Evolutionary conservation across 1,284 basidiomycete genomes (phyloP).

Genomic region (Takashimella koratensis): DNA sequence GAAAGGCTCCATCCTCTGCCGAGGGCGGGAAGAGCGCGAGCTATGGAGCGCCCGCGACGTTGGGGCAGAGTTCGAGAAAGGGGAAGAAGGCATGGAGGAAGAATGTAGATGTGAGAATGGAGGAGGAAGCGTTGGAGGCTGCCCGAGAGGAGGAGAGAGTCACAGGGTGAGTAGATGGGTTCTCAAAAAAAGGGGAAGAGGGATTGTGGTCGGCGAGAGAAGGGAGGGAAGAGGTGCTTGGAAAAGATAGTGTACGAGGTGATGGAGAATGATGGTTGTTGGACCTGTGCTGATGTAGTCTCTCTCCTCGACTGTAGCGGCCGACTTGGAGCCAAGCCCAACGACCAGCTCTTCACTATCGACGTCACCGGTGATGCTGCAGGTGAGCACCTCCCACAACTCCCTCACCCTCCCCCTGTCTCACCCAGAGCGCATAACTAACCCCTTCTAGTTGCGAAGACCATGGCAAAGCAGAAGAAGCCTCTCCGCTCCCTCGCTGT

Average conservation of each 20-base stretch:
- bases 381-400: no score
- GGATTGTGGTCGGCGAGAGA: neutral
- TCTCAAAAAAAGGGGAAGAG: conserved; percentile 42
- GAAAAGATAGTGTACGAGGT: neutral
- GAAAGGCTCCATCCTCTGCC: conserved; percentile 8
- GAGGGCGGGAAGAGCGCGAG: conserved; percentile 9
- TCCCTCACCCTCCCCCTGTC: no score
- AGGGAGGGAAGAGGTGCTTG: neutral
- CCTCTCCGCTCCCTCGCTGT: conserved; percentile 75
- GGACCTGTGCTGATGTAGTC: neutral
- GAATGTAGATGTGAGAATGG: conserved; percentile 73
- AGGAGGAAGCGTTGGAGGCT: conserved; percentile 70
- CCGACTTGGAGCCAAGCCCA: conserved; percentile 47
- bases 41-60: conserved; percentile 62
- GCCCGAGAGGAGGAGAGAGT: conserved; percentile 71
- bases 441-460: conserved; percentile 23
- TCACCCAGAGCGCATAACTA: no score
- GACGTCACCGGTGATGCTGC: conserved; percentile 75
- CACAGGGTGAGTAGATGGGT: conserved; percentile 58
- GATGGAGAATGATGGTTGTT: neutral
- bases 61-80: conserved; percentile 71
- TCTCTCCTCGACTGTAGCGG: no score
- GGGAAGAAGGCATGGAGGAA: conserved; percentile 91
- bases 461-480: conserved; percentile 46
- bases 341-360: conserved; percentile 71